Conservation (phyloP, 176 grass and related monocot genomes). For the Carex pumila region DNA sequence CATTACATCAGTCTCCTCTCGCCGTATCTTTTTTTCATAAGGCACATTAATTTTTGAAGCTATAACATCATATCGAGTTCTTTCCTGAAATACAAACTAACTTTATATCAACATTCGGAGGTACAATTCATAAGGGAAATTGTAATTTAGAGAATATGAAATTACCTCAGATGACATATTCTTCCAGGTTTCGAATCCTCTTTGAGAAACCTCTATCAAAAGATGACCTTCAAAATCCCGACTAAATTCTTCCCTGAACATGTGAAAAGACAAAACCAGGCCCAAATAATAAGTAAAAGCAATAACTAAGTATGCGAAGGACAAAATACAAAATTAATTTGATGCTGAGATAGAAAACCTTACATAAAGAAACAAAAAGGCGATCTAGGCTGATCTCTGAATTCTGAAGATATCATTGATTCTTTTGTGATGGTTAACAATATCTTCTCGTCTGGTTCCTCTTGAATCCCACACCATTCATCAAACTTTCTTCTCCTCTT, state of each 20-base stretch:
- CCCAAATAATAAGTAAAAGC: neutral
- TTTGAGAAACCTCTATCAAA: conserved; percentile 21
- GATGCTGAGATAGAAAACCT: neutral
- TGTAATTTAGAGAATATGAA: neutral
- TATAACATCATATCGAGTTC: conserved; percentile 7
- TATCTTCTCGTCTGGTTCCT: neutral
- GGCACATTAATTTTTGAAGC: neutral
- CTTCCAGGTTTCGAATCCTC: conserved; percentile 27
- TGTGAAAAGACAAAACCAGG: neutral
- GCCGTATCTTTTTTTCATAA: neutral
- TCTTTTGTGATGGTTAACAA: neutral
- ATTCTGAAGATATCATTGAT: neutral
- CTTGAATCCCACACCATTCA: neutral
- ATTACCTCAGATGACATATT: conserved; percentile 22
- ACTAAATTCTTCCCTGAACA: conserved; percentile 27
- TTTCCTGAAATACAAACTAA: conserved; percentile 21
- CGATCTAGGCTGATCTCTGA: conserved; percentile 27
- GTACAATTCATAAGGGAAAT: neutral
- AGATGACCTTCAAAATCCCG: conserved; percentile 7
- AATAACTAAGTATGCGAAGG: neutral
- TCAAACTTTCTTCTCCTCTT: conserved; percentile 3
- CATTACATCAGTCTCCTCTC: conserved; percentile 9
- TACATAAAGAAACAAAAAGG: conserved; percentile 31
- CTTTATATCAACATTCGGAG: neutral
- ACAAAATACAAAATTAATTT: neutral